Percentiles rank a stretch among this genome's conserved stretches.
phyloP scores from a whole-genome alignment of 164 flowering plant genomes.

The Magnolia kwangsiensis region DNA sequence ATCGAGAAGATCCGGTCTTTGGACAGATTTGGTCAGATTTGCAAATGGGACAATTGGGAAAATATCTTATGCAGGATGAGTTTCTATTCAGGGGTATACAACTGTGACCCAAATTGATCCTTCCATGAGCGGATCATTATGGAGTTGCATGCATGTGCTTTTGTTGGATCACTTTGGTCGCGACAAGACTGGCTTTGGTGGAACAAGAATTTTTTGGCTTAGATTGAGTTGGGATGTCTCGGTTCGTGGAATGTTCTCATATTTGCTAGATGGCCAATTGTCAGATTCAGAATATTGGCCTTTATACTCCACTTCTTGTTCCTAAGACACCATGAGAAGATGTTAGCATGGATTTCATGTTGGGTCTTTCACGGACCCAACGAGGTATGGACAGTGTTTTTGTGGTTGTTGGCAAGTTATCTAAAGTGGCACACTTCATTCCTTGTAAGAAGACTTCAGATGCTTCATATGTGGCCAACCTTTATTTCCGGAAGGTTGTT shows the following conservation, averaged over 20 bases:
- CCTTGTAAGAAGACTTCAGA: not conserved
- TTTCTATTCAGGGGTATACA: not conserved
- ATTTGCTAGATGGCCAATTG: constrained; percentile 5
- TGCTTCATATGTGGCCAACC: not conserved
- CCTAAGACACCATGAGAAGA: constrained; percentile 1
- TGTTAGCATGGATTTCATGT: constrained; percentile 8
- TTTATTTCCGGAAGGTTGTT: not conserved
- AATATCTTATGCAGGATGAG: not conserved
- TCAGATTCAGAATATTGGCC: not conserved
- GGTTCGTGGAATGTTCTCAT: not conserved
- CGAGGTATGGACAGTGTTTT: not conserved
- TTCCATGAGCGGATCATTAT: not conserved
- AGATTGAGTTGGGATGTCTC: not conserved
- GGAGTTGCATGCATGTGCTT: not conserved
- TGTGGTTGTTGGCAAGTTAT: constrained; percentile 4
- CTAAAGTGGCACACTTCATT: constrained; percentile 6
- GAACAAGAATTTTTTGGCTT: not conserved
- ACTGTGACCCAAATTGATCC: no score
- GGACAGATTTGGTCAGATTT: not conserved
- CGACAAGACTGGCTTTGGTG: not conserved
- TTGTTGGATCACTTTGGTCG: not conserved
- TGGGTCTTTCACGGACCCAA: constrained; percentile 5
- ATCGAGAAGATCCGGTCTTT: not conserved
- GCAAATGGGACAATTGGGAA: not conserved
- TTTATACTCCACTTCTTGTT: constrained; percentile 1